Percentiles rank a stretch among this genome's conserved stretches.
Conservation (phyloP, 2,329 filamentous ascomycete species). For the Colletotrichum viniferum region DNA sequence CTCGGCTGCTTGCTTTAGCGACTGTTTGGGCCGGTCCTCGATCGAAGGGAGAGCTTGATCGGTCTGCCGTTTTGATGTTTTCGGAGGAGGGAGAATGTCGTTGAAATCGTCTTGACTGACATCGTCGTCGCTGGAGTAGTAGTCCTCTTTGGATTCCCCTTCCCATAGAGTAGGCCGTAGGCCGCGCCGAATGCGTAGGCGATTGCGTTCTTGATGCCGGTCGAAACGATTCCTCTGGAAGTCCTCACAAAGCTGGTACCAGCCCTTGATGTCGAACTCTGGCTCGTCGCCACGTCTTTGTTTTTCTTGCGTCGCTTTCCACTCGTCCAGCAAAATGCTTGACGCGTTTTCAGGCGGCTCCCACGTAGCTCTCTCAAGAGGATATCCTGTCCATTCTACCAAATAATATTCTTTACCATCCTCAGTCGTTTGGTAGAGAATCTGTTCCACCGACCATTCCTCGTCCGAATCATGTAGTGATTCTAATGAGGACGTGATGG, state of each 20-base stretch:
- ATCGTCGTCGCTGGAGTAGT: constrained; percentile 14
- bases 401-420: constrained; percentile 34
- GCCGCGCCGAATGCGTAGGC: constrained; percentile 2
- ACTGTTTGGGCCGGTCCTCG: neutral
- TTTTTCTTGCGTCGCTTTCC: constrained; percentile 46
- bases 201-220: constrained; percentile 10
- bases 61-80: neutral
- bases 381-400: constrained; percentile 40
- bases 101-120: constrained; percentile 8
- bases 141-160: constrained; percentile 16
- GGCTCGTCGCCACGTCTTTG: constrained; percentile 34
- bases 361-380: constrained; percentile 47
- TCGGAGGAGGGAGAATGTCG: constrained; percentile 17
- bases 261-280: constrained; percentile 43
- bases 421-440: constrained; percentile 32
- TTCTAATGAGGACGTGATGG: constrained; percentile 36
- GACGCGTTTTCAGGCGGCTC: constrained; percentile 52
- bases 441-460: constrained; percentile 55
- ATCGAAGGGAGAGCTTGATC: neutral
- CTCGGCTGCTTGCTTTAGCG: neutral
- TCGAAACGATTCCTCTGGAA: constrained; percentile 9
- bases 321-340: constrained; percentile 41
- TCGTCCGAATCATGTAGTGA: constrained; percentile 39
- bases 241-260: constrained; percentile 10
- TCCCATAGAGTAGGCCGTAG: constrained; percentile 7